These are phyloP conservation scores for Eucalyptus guilfoylei DNA, from an alignment of 345 rosid species.

Conservation along the genomic window DNA sequence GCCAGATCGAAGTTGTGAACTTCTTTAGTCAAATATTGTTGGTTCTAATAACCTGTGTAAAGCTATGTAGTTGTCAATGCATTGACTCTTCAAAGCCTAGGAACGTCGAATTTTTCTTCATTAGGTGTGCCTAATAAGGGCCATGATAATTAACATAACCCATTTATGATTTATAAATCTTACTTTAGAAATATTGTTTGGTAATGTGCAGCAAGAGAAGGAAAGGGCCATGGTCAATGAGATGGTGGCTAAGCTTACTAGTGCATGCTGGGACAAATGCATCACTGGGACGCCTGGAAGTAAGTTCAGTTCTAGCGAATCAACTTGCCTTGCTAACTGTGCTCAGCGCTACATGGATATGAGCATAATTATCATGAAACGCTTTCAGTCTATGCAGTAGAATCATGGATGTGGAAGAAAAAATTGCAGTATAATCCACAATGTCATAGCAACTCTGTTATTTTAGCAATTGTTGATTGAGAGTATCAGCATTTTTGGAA, in stretches of 20 bases:
- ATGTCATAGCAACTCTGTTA: neutral
- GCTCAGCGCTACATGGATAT: conserved; percentile 78
- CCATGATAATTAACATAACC: neutral
- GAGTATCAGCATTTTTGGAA: neutral
- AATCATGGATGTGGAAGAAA: neutral
- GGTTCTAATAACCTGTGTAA: neutral
- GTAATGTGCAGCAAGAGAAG: conserved; percentile 62
- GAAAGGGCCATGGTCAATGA: conserved; percentile 78
- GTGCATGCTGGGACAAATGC: conserved; percentile 96
- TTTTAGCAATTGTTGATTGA: neutral
- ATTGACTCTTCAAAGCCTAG: neutral
- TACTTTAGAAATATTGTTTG: neutral
- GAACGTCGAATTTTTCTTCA: neutral
- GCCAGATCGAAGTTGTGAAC: neutral
- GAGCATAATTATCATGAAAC: conserved; percentile 67
- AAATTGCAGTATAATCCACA: neutral
- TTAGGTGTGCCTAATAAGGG: neutral
- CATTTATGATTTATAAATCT: neutral
- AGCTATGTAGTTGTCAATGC: neutral
- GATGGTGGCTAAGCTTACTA: conserved; percentile 72
- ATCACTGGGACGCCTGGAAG: conserved; percentile 73
- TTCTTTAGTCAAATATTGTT: neutral
- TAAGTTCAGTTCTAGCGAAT: conserved; percentile 89
- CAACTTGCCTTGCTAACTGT: conserved; percentile 63
- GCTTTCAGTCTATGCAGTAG: conserved; percentile 68